Base-by-base conservation (phyloP, 2,329 filamentous ascomycete genomes). In the Akanthomyces lecanii region DNA sequence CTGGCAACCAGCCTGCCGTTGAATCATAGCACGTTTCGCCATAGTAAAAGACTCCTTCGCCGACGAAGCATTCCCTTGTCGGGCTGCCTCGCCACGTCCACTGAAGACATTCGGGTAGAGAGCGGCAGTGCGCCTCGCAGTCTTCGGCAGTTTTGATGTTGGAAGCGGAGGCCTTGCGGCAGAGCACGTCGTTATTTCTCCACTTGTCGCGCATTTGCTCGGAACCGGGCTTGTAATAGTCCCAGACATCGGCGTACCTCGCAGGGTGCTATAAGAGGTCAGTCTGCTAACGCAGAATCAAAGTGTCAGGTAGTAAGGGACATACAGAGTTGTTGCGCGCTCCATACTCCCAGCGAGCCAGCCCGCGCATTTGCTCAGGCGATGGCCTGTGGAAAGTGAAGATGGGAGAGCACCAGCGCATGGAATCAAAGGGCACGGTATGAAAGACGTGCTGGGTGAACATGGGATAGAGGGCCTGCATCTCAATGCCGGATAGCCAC, bases 241-340 rank as follows among this genome's bases (percentile, higher is more conserved):
- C 50, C 60, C 61, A 65, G 44, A 63, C 53, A 18, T 65, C 63
- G 25, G 52, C 38, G 28, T 65, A 48, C 16, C 50, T 40, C 5
- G 59, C 50, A 5, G 63, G 63, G 21, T 45, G 50, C 63, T 64
- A 30, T 77, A 70, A 8, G n/a, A 23, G 12, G 36, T 60, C 23
- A 52, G 47, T 40, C 2, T n/a, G 5, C 5, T 21, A 11, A 1
- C n/a, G 0, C 23, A n/a, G 42, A 21, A 21, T 23, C 28, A 38
- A 38, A 21, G 23, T 48, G 1, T 4, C 7, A 16, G 1, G 28
- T 2, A 53, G 51, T 11, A 30, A 14, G 14, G 12, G 36, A 51
- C 56, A 21, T 61, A 64, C 62, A 16, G 40, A 44, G 18, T 59
- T 28, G 3, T 54, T 61, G 53, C 64, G 40, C 4, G 61, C 50